Conservation (phyloP, 73 alveolate genomes). For the Stentor coeruleus region DNA sequence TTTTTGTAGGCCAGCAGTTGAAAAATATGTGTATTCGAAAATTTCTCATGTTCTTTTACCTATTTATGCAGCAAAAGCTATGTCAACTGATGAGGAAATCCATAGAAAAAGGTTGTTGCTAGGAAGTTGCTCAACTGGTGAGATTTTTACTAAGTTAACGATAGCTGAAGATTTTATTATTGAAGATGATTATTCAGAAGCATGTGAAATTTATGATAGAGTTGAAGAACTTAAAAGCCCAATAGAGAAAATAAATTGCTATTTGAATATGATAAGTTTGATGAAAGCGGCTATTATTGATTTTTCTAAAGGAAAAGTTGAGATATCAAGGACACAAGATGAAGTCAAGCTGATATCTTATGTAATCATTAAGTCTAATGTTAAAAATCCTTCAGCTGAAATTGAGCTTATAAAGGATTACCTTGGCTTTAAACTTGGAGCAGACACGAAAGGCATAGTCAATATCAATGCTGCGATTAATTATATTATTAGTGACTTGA, state of each 20-base stretch:
- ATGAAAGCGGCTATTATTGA: constrained; percentile 22
- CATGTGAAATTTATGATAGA: neutral
- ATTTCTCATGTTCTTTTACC: neutral
- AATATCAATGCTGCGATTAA: neutral
- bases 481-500: neutral
- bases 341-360: neutral
- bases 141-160: neutral
- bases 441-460: neutral
- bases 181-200: constrained; percentile 7
- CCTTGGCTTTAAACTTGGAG: neutral
- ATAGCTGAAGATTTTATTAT: neutral
- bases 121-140: neutral
- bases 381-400: neutral
- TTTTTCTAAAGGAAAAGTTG: constrained; percentile 15
- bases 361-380: neutral
- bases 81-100: neutral
- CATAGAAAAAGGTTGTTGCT: neutral
- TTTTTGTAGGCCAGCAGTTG: constrained; percentile 29
- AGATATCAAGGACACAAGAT: neutral
- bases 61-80: constrained; percentile 10
- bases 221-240: constrained; percentile 9
- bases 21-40: constrained; percentile 24
- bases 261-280: neutral
- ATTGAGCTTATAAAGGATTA: neutral
- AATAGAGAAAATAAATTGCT: constrained; percentile 21